phyloP scores from a whole-genome alignment of 1,284 basidiomycete species.

The Sanghuangporus weigelae region DNA sequence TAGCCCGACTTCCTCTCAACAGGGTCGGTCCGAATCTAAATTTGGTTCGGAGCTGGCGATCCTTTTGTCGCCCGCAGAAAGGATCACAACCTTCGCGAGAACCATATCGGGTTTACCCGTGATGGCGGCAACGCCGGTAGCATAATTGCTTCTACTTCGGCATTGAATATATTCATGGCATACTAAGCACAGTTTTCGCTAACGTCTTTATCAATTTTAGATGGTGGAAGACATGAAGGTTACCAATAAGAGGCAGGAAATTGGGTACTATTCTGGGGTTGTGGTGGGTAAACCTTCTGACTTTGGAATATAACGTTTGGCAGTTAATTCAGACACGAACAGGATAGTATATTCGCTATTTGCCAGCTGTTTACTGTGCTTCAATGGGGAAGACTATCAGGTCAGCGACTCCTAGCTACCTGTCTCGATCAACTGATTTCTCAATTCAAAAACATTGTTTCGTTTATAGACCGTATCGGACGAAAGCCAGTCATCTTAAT shows the following conservation, averaged over 20 bases:
- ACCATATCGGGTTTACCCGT: not conserved
- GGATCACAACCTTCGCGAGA: not conserved
- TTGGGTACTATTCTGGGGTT: conserved; percentile 27
- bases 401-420: conserved; percentile 6
- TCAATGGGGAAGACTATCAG: conserved; percentile 25
- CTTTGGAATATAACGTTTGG: not conserved
- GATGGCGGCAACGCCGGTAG: too few relatives aligned
- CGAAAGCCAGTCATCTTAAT: conserved; percentile 28
- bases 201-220: not conserved
- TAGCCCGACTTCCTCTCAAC: not conserved
- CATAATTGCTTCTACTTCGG: too few relatives aligned
- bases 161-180: too few relatives aligned
- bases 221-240: conserved; percentile 27
- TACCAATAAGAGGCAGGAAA: conserved; percentile 22
- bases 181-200: not conserved
- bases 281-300: conserved; percentile 19
- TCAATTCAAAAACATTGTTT: not conserved
- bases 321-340: not conserved
- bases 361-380: conserved; percentile 26
- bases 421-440: not conserved
- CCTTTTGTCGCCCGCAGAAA: not conserved
- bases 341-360: conserved; percentile 27
- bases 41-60: not conserved
- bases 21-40: not conserved
- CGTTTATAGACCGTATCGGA: conserved; percentile 24